phyloP scores from a whole-genome alignment of 257 asterid genomes.

The Solanum stenotomum region DNA sequence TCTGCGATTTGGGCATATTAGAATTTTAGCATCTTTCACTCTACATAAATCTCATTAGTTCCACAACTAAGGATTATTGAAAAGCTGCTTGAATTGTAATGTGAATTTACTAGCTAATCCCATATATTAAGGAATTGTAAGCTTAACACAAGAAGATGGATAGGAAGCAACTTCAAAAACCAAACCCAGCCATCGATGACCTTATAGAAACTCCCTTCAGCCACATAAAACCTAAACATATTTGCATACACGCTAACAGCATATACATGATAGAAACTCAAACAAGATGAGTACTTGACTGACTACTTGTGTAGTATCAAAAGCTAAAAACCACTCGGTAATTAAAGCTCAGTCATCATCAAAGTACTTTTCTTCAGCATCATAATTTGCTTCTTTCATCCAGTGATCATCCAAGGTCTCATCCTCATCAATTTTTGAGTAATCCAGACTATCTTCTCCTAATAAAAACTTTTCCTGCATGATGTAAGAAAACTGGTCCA shows the following conservation, averaged over 20 bases:
- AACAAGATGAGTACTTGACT: not conserved
- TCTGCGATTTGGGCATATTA: not conserved
- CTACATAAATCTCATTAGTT: not conserved
- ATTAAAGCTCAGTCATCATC: slow-evolving; percentile 30
- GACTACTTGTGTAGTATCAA: not conserved
- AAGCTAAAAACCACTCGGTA: not conserved
- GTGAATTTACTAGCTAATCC: not conserved
- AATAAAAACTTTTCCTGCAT: slow-evolving; percentile 88
- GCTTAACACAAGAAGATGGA: not conserved
- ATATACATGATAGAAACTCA: not conserved
- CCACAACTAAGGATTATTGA: not conserved
- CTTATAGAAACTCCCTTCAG: not conserved
- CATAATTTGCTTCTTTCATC: slow-evolving; percentile 74
- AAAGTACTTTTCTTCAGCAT: slow-evolving; percentile 94
- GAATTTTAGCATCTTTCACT: not conserved
- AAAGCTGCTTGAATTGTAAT: not conserved
- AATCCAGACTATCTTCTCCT: slow-evolving; percentile 81
- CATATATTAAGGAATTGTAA: not conserved
- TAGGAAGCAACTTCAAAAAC: not conserved
- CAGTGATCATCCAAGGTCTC: slow-evolving; percentile 87
- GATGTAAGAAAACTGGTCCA: slow-evolving; percentile 61
- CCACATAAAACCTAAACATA: not conserved
- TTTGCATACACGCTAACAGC: not conserved
- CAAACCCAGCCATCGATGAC: not conserved
- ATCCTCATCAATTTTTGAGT: slow-evolving; percentile 70